Evolutionary conservation across 306 rosid genomes (phyloP).

Genomic region (barrel medic (Medicago truncatula)): DNA sequence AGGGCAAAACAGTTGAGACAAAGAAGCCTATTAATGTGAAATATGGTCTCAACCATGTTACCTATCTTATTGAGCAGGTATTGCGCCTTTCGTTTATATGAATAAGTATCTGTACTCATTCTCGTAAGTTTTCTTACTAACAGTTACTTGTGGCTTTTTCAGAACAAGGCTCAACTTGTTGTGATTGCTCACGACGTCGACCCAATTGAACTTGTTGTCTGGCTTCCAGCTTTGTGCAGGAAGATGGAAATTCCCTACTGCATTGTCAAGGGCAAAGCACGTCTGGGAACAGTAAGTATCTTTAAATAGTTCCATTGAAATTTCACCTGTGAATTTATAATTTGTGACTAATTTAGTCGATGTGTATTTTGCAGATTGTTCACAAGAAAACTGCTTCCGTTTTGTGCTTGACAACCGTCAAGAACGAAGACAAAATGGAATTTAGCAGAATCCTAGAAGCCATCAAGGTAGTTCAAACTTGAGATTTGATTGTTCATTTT

Average conservation of each 20-base stretch:
- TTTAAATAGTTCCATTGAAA: not conserved
- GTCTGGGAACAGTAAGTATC: conserved; percentile 65
- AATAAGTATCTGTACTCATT: too few relatives aligned
- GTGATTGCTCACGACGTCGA: conserved; percentile 89
- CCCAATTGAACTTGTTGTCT: conserved; percentile 79
- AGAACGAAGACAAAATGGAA: conserved; percentile 84
- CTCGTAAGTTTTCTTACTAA: not conserved
- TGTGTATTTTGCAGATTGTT: conserved; percentile 53
- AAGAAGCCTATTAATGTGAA: conserved; percentile 82
- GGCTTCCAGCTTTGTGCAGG: conserved; percentile 86
- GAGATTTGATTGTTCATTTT: not conserved
- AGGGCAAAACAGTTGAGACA: conserved; percentile 63
- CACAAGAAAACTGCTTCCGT: conserved; percentile 77
- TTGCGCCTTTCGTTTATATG: not conserved
- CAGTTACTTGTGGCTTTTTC: not conserved
- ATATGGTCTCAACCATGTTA: conserved; percentile 83
- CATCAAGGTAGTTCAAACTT: conserved; percentile 57
- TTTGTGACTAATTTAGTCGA: not conserved
- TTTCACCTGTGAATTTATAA: not conserved
- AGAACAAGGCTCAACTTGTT: conserved; percentile 81
- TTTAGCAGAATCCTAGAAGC: conserved; percentile 78
- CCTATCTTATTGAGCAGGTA: conserved; percentile 81
- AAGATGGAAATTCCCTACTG: conserved; percentile 88
- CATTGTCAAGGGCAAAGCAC: conserved; percentile 86
- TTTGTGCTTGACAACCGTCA: conserved; percentile 81